A percentile compares a stretch with the other conserved stretches of the same genome.
Evolutionary conservation across 2,329 filamentous ascomycete species (phyloP).

Genomic region (Blumeria hordei): DNA sequence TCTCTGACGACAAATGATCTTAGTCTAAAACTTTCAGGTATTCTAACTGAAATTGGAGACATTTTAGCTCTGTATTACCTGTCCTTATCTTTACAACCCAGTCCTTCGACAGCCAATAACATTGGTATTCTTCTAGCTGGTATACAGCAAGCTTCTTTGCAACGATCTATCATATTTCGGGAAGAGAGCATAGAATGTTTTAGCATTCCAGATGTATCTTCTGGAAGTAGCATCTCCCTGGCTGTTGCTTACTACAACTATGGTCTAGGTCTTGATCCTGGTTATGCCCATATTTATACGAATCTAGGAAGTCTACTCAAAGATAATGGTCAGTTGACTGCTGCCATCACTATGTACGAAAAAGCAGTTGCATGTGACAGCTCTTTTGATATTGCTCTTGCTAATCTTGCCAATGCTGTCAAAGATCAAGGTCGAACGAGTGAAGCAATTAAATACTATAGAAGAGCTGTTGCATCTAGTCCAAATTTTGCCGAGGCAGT

Average conservation of each 20-base stretch:
- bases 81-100: conserved; percentile 80
- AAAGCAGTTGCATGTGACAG: conserved; percentile 76
- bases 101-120: conserved; percentile 93
- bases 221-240: conserved; percentile 68
- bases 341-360: conserved; percentile 94
- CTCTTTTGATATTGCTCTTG: conserved; percentile 90
- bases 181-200: conserved; percentile 16
- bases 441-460: conserved; percentile 84
- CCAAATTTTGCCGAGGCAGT: conserved; percentile 93
- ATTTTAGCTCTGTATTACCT: conserved; percentile 90
- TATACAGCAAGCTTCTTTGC: conserved; percentile 44
- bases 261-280: conserved; percentile 60
- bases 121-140: conserved; percentile 92
- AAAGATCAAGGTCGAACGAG: conserved; percentile 86
- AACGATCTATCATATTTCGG: conserved; percentile 12
- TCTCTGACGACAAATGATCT: conserved; percentile 44
- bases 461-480: conserved; percentile 69
- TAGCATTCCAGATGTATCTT: conserved; percentile 51
- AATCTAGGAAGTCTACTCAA: conserved; percentile 89
- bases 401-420: conserved; percentile 89
- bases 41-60: conserved; percentile 60
- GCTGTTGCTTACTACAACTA: conserved; percentile 92
- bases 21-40: conserved; percentile 26
- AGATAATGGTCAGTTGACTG: conserved; percentile 77
- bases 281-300: conserved; percentile 89